Base-by-base conservation (phyloP, 495 filamentous ascomycete genomes). In the Aspergillus sclerotiicarbonarius region DNA sequence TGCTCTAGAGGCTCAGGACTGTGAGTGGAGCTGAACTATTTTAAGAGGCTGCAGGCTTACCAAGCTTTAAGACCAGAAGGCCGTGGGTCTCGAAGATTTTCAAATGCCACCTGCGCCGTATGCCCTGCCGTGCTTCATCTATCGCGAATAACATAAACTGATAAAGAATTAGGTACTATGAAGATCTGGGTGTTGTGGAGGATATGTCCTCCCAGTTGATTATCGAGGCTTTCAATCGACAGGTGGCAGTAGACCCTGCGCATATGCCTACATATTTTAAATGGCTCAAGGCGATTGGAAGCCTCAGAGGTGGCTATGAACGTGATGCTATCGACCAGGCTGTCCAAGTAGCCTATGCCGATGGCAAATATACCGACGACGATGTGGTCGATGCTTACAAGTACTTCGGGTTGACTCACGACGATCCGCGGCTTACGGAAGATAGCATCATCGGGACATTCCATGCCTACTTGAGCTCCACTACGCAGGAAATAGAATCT, bases 391-490 rank as follows among this genome's bases (percentile, higher is more conserved):
- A 80, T 54, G 84, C 86, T 7, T 87, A 83, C 62, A 61, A 70
- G 37, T 82, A 76, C 53, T 81, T 89, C 54, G 77, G 73, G 9
- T 64, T 87, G 0, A 63, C 66, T 16, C 56, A 66, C 21, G 61
- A 78, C 31, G 70, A 75, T 30, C 45, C 44, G 6, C 59, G 63
- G 32, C 63, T 82, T 39, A 75, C 71, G 6, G 84, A 87, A 19
- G 82, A 85, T 8, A 74, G 62, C 48, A 84, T 89, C 30, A 76
- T 87, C 50, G 79, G 80, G 9, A 77, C 68, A 39, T 88, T 84
- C 58, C 80, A 81, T 51, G 74, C 82, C 8, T 78, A 79, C 30
- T 56, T 87, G 30, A 67, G 69, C 54, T 64, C 71, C 6, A 79
- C 80, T 35, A 69, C 69, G 8, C 74, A 79, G 45, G 80, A 83